These are phyloP conservation scores for Amanita subjunquillea DNA, from an alignment of 768 basidiomycete genomes.

Conservation along the genomic window DNA sequence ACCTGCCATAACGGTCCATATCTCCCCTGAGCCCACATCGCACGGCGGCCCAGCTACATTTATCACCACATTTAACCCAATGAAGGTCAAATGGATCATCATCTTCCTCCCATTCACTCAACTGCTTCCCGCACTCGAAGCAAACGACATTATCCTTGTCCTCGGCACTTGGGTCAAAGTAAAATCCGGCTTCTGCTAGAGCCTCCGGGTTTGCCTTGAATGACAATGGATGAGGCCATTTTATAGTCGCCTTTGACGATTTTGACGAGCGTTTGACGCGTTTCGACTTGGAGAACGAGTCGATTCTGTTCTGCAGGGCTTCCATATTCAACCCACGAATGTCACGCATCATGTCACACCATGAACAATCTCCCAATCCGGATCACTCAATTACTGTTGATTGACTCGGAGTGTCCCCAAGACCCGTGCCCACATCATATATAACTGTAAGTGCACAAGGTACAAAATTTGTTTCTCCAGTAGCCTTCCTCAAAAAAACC, in stretches of 20 bases:
- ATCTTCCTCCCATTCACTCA: conserved; percentile 74
- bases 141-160: conserved; percentile 74
- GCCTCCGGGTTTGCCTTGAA: conserved; percentile 36
- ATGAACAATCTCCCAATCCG: no score
- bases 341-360: no score
- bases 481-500: no score
- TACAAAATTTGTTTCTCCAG: no score
- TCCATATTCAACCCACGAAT: conserved; percentile 29
- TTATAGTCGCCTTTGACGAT: conserved; percentile 21
- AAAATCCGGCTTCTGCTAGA: conserved; percentile 88
- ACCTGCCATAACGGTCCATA: conserved; percentile 48
- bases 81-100: conserved; percentile 89
- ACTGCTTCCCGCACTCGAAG: conserved; percentile 72
- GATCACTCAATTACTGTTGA: no score
- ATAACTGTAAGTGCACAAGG: no score
- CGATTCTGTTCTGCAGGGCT: conserved; percentile 43
- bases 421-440: no score
- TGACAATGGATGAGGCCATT: conserved; percentile 6
- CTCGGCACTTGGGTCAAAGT: conserved; percentile 58
- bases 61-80: conserved; percentile 49
- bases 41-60: conserved; percentile 74
- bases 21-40: conserved; percentile 62
- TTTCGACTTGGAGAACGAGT: conserved; percentile 58
- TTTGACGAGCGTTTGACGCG: conserved; percentile 38
- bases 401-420: no score